phyloP scores from a whole-genome alignment of 2,329 filamentous ascomycete genomes.

The Dactylonectria estremocensis region DNA sequence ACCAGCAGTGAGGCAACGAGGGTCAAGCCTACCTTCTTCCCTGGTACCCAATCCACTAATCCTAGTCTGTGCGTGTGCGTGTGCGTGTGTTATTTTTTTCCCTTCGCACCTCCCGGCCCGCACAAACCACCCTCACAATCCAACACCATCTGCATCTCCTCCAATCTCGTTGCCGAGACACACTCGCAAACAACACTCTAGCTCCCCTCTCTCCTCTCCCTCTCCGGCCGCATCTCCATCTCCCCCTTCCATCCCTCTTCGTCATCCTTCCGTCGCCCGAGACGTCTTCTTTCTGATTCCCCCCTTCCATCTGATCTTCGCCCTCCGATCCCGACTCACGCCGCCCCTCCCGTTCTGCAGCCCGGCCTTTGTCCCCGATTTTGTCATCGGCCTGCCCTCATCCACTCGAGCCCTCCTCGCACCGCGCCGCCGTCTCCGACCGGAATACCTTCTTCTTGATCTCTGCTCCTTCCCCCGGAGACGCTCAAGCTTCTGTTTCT shows the following conservation, averaged over 20 bases:
- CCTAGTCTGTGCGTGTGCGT: conserved; percentile 21
- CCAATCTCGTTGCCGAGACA: conserved; percentile 16
- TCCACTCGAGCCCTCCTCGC: conserved; percentile 10
- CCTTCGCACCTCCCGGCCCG: conserved; percentile 19
- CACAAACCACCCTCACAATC: conserved; percentile 31
- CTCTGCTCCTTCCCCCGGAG: conserved; percentile 25
- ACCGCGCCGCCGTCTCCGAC: conserved; percentile 27
- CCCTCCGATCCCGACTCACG: conserved; percentile 30
- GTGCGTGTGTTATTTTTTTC: conserved; percentile 32
- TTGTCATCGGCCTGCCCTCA: conserved; percentile 36
- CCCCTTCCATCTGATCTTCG: conserved; percentile 30
- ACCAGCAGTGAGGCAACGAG: background rate
- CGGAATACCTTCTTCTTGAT: conserved; percentile 34
- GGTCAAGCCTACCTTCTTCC: conserved; percentile 7
- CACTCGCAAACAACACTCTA: conserved; percentile 11
- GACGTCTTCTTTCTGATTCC: conserved; percentile 33
- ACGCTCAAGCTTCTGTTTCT: conserved; percentile 30
- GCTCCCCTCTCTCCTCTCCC: conserved; percentile 18
- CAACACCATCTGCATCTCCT: conserved; percentile 33
- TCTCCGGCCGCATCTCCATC: conserved; percentile 20
- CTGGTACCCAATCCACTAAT: conserved; percentile 11
- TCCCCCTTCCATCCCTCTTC: conserved; percentile 23
- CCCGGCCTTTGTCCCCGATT: conserved; percentile 36
- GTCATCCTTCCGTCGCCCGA: conserved; percentile 27
- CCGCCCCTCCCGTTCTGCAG: conserved; percentile 42